Evolutionary conservation across 2,329 filamentous ascomycete species (phyloP), one percentile per base, ranked within the genome.

Genomic region (Aspergillus phoenicis): DNA sequence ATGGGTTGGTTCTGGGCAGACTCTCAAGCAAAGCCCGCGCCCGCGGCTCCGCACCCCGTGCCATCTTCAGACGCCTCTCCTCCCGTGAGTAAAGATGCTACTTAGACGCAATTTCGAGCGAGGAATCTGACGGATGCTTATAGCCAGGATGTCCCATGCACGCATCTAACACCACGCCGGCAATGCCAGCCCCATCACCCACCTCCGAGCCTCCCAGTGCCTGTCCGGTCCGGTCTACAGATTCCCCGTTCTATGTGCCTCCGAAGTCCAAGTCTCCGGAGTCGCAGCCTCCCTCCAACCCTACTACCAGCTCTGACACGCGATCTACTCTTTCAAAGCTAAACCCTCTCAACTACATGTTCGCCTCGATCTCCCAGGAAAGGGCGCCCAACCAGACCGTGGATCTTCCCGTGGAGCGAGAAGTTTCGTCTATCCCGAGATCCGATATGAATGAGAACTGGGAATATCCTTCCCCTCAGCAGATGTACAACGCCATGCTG

Each of bases 401-500:
- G 26, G 81, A 84, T 24, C 86, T 99, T 1, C 91, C 93, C 0
- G 90, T 93, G 2, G 85, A 88, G 6, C 90, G 95, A 68, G 93
- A 97, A 77, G 80, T 85, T 30, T 96, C 91, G 0, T 93, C 93
- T 1, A 99, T 99, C 68, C 95, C 95, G n/a, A 90, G 90, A 68
- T 91, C 91, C 70, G 87, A 90, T 69, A 61, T 67, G 2, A 84
- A 88, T 56, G 86, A 88, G 51, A 96, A 91, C 71, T 99, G 95
- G 95, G 95, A 98, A 78, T 99, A 99, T 74, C 95, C 95, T 0
- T 97, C 93, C 0, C 94, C 95, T 0, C 95, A 99, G 80, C 95
- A 99, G 78, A 99, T 99, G 95, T 99, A 98, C 83, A 98, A 99
- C 73, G 95, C 95, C 7, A 89, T 99, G 79, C 81, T 98, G 63